Evolutionary conservation across 306 rosid genomes (phyloP).

Genomic region (Prunus kanzakura): DNA sequence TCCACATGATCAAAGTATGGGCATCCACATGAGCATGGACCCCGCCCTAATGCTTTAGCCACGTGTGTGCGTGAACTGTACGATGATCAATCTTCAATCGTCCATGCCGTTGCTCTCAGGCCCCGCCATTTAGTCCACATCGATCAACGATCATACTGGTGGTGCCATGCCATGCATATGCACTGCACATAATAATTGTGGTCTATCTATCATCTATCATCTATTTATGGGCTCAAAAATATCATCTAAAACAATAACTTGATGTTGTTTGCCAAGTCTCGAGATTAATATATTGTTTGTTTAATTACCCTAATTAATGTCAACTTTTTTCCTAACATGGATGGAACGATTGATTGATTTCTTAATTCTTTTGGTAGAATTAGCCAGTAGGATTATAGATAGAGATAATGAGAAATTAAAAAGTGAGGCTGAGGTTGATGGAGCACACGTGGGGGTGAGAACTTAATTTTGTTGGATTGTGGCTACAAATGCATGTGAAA

Average conservation of each 20-base stretch:
- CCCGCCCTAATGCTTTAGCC: constrained; percentile 26
- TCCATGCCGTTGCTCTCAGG: not conserved
- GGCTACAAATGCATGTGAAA: constrained; percentile 48
- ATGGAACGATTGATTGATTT: not conserved
- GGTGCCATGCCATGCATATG: not conserved
- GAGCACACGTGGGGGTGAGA: constrained; percentile 39
- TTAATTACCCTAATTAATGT: not conserved
- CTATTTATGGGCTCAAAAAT: too few relatives aligned
- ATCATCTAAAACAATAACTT: too few relatives aligned
- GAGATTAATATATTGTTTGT: too few relatives aligned
- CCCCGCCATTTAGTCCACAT: not conserved
- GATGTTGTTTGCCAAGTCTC: too few relatives aligned
- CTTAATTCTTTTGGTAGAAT: too few relatives aligned
- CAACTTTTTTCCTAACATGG: not conserved
- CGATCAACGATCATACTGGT: not conserved
- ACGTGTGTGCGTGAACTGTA: constrained; percentile 27
- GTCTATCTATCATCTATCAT: too few relatives aligned
- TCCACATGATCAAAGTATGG: constrained; percentile 26
- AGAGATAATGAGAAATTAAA: too few relatives aligned
- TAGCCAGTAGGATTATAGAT: too few relatives aligned
- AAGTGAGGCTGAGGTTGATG: not conserved
- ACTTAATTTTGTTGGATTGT: constrained; percentile 26
- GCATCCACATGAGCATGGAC: constrained; percentile 26
- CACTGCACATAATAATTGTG: too few relatives aligned
- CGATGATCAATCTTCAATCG: not conserved